phyloP scores from a whole-genome alignment of 2,329 filamentous ascomycete genomes.

The Aspergillus bombycis region DNA sequence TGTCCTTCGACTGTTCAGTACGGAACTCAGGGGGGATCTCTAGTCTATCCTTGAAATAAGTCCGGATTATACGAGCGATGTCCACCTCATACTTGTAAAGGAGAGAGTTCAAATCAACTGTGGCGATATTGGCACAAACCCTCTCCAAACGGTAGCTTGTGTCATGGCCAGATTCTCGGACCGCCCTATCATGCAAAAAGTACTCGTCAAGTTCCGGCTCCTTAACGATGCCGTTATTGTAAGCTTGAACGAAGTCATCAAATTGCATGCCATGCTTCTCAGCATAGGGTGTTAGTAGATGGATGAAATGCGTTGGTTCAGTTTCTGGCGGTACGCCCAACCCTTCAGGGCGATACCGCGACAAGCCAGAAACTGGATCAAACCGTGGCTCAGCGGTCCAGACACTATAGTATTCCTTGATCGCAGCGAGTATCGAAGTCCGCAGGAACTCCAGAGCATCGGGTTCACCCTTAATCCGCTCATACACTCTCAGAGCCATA shows the following conservation, averaged over 20 bases:
- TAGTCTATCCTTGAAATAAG: constrained; percentile 79
- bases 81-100: constrained; percentile 97
- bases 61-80: constrained; percentile 83
- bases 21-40: constrained; percentile 83
- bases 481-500: constrained; percentile 92
- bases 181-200: constrained; percentile 92
- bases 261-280: constrained; percentile 83
- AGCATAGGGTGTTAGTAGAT: constrained; percentile 79
- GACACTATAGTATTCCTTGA: constrained; percentile 93
- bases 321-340: constrained; percentile 89
- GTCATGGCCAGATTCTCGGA: constrained; percentile 95
- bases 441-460: constrained; percentile 80
- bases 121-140: constrained; percentile 84
- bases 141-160: constrained; percentile 92
- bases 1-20: constrained; percentile 64
- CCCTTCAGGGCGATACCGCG: constrained; percentile 81
- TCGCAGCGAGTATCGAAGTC: constrained; percentile 80
- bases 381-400: constrained; percentile 80
- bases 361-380: constrained; percentile 77
- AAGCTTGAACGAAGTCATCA: constrained; percentile 81
- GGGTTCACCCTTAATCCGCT: constrained; percentile 85
- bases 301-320: constrained; percentile 82
- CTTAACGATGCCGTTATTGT: constrained; percentile 74
- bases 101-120: constrained; percentile 90
- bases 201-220: constrained; percentile 94